Evolutionary conservation across 2,329 filamentous ascomycete genomes (phyloP), one percentile per base, ranked within the genome.

Genomic region (Chrysosporium keratinophilum): DNA sequence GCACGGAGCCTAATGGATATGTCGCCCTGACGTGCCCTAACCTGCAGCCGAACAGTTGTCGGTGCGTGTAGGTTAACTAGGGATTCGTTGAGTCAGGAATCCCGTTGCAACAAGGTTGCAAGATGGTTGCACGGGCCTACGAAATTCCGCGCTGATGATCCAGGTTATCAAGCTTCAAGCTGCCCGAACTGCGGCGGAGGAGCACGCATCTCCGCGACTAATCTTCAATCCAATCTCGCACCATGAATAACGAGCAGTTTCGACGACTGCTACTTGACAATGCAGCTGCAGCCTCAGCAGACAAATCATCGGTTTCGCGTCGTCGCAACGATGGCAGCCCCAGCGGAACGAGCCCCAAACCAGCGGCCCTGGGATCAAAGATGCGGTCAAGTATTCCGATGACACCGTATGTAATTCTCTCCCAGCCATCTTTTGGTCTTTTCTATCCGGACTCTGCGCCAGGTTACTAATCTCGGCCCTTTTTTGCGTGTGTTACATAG

Each of bases 221-320:
- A 31, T 11, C 7, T 19, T 23, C 12, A 1, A 52, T 11, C 12
- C 37, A 5, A 33, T 17, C 7, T 12, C 20, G 15, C 42, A 63
- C 23, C 56, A 97, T 98, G 93, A 95, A 97, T 69, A 97, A 97
- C 76, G 82, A 89, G 42, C 88, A 96, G 64, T 98, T 98, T 65
- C 85, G 93, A 52, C 85, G 85, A 59, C 78, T 97, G 5, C 70
- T 95, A 19, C 75, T 83, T 69, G 72, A 80, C 59, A 77, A 73
- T 2, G 69, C 76, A 1, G 66, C 70, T 6, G 60, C 67, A 39
- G 59, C 50, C 58, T 58, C 35, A 48, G 47, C 53, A 75, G 74
- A 56, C 57, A 67, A 59, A 57, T 41, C 50, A 50, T 31, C 54
- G 54, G 34, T 57, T 45, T 15, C 28, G 17, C 35, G 17, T 19